A percentile compares a stretch with the other conserved stretches of the same genome.
These are phyloP conservation scores for Infundibulicybe gibba DNA, from an alignment of 768 basidiomycete genomes.

Conservation along the genomic window DNA sequence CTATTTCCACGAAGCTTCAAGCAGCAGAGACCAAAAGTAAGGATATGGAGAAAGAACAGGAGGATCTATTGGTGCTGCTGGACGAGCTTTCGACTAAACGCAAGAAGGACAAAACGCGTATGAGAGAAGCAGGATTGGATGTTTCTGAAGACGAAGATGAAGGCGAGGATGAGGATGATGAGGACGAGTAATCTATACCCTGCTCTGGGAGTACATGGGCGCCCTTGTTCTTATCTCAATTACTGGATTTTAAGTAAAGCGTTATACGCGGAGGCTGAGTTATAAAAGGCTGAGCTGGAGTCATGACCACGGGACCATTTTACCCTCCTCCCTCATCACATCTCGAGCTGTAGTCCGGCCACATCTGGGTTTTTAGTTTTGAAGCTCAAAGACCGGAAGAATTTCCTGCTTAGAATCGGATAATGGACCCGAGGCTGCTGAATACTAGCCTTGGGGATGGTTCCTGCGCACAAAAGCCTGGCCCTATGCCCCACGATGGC, in stretches of 20 bases:
- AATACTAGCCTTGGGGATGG: too few relatives aligned
- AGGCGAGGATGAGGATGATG: conserved; percentile 56
- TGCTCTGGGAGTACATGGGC: conserved; percentile 6
- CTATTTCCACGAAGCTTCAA: conserved; percentile 43
- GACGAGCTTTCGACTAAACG: conserved; percentile 91
- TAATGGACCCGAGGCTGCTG: too few relatives aligned
- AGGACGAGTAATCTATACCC: conserved; percentile 2
- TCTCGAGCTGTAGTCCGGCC: too few relatives aligned
- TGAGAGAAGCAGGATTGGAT: conserved; percentile 74
- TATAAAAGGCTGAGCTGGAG: too few relatives aligned
- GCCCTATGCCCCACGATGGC: too few relatives aligned
- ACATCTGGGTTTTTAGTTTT: too few relatives aligned
- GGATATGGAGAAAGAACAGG: conserved; percentile 94
- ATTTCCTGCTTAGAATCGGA: neutral
- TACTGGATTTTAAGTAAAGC: too few relatives aligned
- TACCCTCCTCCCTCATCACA: too few relatives aligned
- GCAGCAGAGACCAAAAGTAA: conserved; percentile 61
- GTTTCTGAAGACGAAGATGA: conserved; percentile 93
- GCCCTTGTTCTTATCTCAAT: neutral
- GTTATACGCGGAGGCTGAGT: too few relatives aligned
- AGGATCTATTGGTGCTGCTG: conserved; percentile 88
- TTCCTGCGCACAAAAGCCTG: too few relatives aligned
- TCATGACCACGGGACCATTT: too few relatives aligned
- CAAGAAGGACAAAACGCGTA: conserved; percentile 73
- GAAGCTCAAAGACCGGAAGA: neutral